These are phyloP conservation scores for Solanum clarkiae DNA, from an alignment of 257 asterid genomes.

Conservation along the genomic window DNA sequence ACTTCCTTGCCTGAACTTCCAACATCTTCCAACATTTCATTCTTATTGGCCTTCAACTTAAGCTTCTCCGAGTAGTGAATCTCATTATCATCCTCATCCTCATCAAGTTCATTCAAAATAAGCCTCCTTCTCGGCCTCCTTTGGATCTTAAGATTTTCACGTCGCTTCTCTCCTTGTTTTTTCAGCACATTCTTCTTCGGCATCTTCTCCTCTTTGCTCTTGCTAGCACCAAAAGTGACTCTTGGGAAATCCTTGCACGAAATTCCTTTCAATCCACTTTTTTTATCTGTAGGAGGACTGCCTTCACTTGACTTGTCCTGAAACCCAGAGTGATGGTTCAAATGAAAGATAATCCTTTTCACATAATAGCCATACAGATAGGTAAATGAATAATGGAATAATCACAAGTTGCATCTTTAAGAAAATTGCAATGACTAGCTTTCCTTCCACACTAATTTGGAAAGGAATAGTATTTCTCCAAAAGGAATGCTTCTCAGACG, in stretches of 20 bases:
- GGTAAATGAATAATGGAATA: neutral
- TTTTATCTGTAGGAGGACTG: constrained; percentile 27
- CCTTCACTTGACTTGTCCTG: constrained; percentile 55
- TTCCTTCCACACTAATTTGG: neutral
- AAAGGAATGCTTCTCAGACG: neutral
- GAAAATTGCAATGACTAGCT: neutral
- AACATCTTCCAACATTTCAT: constrained; percentile 28
- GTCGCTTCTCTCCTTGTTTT: constrained; percentile 43
- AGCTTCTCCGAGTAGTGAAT: constrained; percentile 42
- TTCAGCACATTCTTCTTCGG: constrained; percentile 22
- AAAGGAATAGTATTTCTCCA: neutral
- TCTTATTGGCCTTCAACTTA: constrained; percentile 20
- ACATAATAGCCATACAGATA: constrained; percentile 1
- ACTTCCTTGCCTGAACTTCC: constrained; percentile 31
- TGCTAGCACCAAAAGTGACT: constrained; percentile 28
- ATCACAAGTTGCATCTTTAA: neutral
- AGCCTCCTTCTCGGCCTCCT: constrained; percentile 58
- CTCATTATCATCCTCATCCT: constrained; percentile 55
- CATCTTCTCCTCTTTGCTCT: constrained; percentile 39
- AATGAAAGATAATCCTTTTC: neutral
- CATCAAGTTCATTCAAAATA: constrained; percentile 58
- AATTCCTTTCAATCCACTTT: constrained; percentile 36
- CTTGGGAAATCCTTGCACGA: constrained; percentile 50
- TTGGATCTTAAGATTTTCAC: constrained; percentile 72
- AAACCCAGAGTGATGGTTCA: constrained; percentile 13